phyloP scores from a whole-genome alignment of 441 rosid genomes.

The Adansonia rubrostipa region DNA sequence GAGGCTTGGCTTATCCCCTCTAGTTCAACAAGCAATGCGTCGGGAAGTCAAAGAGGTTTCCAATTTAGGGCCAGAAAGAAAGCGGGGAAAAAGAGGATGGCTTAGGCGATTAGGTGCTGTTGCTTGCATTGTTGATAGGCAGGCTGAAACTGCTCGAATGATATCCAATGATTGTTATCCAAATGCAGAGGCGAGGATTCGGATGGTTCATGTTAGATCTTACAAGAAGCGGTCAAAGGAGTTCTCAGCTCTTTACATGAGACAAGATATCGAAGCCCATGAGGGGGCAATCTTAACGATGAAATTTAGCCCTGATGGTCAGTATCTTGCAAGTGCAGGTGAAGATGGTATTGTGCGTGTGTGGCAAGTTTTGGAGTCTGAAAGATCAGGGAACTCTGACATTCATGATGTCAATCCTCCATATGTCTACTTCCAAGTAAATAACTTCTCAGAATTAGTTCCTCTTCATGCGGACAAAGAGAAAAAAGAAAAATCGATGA shows the following conservation, averaged over 20 bases:
- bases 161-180: conserved; percentile 15
- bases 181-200: conserved; percentile 27
- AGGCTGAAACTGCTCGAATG: conserved; percentile 28
- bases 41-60: conserved; percentile 30
- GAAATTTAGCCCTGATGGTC: conserved; percentile 57
- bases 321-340: conserved; percentile 56
- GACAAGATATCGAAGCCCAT: conserved; percentile 52
- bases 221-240: conserved; percentile 43
- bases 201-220: conserved; percentile 42
- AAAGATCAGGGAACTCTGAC: conserved; percentile 36
- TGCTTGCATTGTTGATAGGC: conserved; percentile 41
- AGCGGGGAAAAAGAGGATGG: conserved; percentile 44
- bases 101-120: conserved; percentile 41
- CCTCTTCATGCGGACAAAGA: conserved; percentile 42
- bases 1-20: conserved; percentile 32
- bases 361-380: conserved; percentile 53
- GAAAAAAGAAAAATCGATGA: conserved; percentile 35
- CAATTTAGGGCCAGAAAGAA: conserved; percentile 19
- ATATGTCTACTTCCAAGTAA: conserved; percentile 39
- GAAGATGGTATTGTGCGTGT: conserved; percentile 49
- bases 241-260: conserved; percentile 47
- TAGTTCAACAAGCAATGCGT: conserved; percentile 34
- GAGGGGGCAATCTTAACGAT: conserved; percentile 48
- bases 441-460: conserved; percentile 42
- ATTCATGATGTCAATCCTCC: conserved; percentile 39